Evolutionary conservation across 352 stramenopile genomes (phyloP).

Genomic region (Thraustochytrium sp.): DNA sequence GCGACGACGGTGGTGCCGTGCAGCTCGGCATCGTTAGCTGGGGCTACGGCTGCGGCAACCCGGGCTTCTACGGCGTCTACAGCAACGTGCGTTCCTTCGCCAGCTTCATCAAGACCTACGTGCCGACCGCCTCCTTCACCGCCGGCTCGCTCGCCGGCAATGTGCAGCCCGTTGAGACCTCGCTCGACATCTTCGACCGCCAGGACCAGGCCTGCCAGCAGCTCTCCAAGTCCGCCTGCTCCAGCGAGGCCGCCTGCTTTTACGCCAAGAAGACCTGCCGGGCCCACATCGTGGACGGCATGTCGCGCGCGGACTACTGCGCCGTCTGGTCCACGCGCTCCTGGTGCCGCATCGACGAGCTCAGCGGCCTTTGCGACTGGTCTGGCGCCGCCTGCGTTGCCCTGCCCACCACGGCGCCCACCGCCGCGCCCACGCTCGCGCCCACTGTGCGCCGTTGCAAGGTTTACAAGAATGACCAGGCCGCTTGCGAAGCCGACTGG

Average conservation of each 20-base stretch:
- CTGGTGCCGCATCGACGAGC: neutral
- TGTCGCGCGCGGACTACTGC: neutral
- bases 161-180: neutral
- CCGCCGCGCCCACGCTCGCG: neutral
- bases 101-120: neutral
- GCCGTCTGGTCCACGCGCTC: too few relatives aligned
- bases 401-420: neutral
- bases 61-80: slow-evolving; percentile 21
- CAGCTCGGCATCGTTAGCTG: slow-evolving; percentile 19
- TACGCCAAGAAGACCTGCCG: neutral
- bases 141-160: neutral
- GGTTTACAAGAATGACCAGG: neutral
- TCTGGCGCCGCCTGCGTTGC: neutral
- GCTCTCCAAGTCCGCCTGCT: neutral
- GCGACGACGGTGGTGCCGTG: neutral
- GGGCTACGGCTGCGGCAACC: neutral
- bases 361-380: neutral
- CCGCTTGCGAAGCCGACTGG: neutral
- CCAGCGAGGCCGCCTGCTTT: neutral
- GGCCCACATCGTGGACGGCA: neutral
- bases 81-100: neutral
- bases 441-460: neutral
- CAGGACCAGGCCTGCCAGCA: too few relatives aligned
- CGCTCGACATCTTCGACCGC: too few relatives aligned
- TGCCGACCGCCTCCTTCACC: neutral